Evolutionary conservation across 1,284 basidiomycete species (phyloP).

Genomic region (Pholiota adiposa): DNA sequence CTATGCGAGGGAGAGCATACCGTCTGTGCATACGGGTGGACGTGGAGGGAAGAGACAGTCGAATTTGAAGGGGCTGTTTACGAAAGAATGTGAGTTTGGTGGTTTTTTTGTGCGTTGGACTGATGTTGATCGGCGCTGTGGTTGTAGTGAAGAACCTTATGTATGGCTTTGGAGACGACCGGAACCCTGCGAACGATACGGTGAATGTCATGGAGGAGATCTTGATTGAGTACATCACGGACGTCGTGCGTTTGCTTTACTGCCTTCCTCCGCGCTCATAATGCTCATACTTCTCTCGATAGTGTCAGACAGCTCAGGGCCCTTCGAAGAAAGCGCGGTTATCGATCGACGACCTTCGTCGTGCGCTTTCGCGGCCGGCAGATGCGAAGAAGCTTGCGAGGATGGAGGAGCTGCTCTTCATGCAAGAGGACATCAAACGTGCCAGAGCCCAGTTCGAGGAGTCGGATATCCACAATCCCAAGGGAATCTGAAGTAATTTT

Average conservation of each 20-base stretch:
- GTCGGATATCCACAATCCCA: constrained; percentile 51
- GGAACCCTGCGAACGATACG: constrained; percentile 84
- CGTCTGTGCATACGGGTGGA: constrained; percentile 41
- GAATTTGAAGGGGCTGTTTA: constrained; percentile 71
- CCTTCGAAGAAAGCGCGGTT: constrained; percentile 73
- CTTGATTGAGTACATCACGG: constrained; percentile 87
- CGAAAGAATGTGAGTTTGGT: constrained; percentile 71
- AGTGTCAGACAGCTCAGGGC: constrained; percentile 76
- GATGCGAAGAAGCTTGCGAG: constrained; percentile 87
- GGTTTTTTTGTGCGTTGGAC: neutral
- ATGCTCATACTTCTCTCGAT: constrained; percentile 9
- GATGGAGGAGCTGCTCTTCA: constrained; percentile 88
- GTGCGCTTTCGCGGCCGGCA: constrained; percentile 73
- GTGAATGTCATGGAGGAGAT: constrained; percentile 95
- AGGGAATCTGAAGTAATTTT: constrained; percentile 2
- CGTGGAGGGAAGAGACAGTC: constrained; percentile 61
- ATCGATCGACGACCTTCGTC: constrained; percentile 81
- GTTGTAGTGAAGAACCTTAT: constrained; percentile 80
- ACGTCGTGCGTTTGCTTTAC: constrained; percentile 67
- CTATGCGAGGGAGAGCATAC: constrained; percentile 56
- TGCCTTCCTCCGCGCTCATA: constrained; percentile 17
- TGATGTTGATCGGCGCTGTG: constrained; percentile 7
- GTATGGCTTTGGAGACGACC: constrained; percentile 95
- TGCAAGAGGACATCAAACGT: constrained; percentile 92
- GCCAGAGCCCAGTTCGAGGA: constrained; percentile 81